These are phyloP conservation scores for Hysterium pulicare DNA, from an alignment of 2,329 filamentous ascomycete genomes.

Conservation along the genomic window DNA sequence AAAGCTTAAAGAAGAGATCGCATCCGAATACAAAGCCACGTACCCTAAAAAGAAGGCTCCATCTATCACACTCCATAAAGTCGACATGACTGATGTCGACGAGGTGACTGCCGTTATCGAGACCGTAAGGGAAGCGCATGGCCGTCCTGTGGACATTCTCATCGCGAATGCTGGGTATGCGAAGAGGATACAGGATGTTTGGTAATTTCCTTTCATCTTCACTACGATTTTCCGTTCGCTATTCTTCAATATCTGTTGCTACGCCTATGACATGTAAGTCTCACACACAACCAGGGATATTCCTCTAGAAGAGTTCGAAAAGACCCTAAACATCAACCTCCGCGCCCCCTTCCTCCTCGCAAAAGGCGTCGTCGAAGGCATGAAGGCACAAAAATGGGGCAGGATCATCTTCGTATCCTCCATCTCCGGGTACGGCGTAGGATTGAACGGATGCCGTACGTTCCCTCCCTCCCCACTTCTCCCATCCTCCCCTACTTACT, in stretches of 20 bases:
- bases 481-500: not conserved
- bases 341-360: constrained; percentile 60
- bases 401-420: constrained; percentile 63
- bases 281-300: constrained; percentile 65
- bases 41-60: constrained; percentile 23
- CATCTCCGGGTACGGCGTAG: constrained; percentile 61
- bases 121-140: constrained; percentile 53
- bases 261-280: too few relatives aligned
- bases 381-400: constrained; percentile 60
- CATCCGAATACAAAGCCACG: constrained; percentile 19
- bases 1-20: constrained; percentile 43
- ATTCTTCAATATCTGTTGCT: too few relatives aligned
- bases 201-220: constrained; percentile 10
- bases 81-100: constrained; percentile 55
- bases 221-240: not conserved
- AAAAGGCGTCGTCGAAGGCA: constrained; percentile 59
- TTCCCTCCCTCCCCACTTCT: not conserved
- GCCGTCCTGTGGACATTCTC: constrained; percentile 59
- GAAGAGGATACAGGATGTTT: constrained; percentile 52
- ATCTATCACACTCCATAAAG: constrained; percentile 53
- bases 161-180: constrained; percentile 66
- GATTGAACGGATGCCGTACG: constrained; percentile 59
- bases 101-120: constrained; percentile 54
- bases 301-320: constrained; percentile 61
- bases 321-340: constrained; percentile 60